Evolutionary conservation across 2,329 filamentous ascomycete genomes (phyloP).

Genomic region (Boeremia lycopersici): DNA sequence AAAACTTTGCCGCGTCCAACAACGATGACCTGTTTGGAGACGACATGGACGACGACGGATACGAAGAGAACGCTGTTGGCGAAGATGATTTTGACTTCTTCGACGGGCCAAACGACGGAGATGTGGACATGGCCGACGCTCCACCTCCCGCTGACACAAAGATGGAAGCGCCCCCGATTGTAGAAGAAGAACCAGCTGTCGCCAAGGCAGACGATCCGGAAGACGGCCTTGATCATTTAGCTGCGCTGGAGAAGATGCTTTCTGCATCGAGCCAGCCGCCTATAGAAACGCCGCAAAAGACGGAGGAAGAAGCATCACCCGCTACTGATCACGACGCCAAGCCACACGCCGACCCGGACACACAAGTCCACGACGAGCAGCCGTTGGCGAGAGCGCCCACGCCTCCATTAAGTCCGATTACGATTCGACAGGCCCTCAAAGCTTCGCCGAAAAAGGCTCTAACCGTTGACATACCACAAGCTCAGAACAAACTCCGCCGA

Average conservation of each 20-base stretch:
- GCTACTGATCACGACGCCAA: background rate
- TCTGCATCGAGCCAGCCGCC: constrained; percentile 13
- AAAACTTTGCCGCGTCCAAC: constrained; percentile 31
- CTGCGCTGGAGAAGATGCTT: constrained; percentile 39
- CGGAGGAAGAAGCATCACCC: background rate
- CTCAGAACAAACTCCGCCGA: constrained; percentile 17
- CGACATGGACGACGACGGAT: constrained; percentile 72
- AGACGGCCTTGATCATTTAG: constrained; percentile 34
- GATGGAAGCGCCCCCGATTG: constrained; percentile 8
- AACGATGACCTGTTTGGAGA: constrained; percentile 68
- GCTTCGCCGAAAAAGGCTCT: constrained; percentile 40
- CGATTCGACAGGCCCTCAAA: constrained; percentile 55
- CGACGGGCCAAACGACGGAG: constrained; percentile 63
- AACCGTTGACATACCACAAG: constrained; percentile 10
- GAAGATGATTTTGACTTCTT: constrained; percentile 87
- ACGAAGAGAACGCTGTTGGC: constrained; percentile 75
- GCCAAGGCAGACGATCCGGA: constrained; percentile 24
- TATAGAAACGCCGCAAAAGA: background rate
- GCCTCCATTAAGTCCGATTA: constrained; percentile 50
- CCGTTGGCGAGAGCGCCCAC: constrained; percentile 29
- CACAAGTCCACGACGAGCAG: background rate
- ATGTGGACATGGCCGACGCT: constrained; percentile 43
- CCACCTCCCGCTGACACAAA: constrained; percentile 24
- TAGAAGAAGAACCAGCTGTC: background rate
- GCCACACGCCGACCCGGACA: background rate